These are phyloP conservation scores for Lentinula boryana DNA, from an alignment of 768 basidiomycete genomes.

Conservation along the genomic window DNA sequence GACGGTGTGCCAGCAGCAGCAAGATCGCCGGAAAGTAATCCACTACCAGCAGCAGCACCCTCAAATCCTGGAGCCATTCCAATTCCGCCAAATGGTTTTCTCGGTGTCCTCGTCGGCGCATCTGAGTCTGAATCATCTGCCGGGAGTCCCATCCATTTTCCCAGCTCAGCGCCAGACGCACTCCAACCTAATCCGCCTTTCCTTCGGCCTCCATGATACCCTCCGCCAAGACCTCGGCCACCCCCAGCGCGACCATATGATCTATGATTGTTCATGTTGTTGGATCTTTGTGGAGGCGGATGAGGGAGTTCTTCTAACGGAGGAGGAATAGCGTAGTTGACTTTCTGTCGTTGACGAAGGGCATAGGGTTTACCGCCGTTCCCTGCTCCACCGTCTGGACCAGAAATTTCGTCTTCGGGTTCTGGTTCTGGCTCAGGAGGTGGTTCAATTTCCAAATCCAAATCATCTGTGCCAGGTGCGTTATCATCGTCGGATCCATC, in stretches of 20 bases:
- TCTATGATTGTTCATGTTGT: slow-evolving; percentile 8
- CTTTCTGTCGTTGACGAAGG: slow-evolving; percentile 56
- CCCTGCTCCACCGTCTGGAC: not conserved
- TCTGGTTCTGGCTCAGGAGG: slow-evolving; percentile 26
- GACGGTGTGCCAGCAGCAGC: slow-evolving; percentile 76
- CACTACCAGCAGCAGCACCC: slow-evolving; percentile 47
- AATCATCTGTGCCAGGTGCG: slow-evolving; percentile 35
- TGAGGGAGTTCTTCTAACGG: slow-evolving; percentile 66
- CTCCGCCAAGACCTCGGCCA: slow-evolving; percentile 18
- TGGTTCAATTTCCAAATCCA: slow-evolving; percentile 33
- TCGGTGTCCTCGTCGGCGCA: slow-evolving; percentile 53
- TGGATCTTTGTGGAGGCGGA: slow-evolving; percentile 31
- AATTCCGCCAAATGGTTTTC: slow-evolving; percentile 53
- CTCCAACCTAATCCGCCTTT: slow-evolving; percentile 68
- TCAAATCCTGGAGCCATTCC: slow-evolving; percentile 40
- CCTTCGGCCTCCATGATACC: slow-evolving; percentile 24
- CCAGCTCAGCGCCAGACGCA: slow-evolving; percentile 69
- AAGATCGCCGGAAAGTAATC: slow-evolving; percentile 59
- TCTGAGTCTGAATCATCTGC: slow-evolving; percentile 80
- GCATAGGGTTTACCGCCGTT: slow-evolving; percentile 50
- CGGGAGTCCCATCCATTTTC: slow-evolving; percentile 72
- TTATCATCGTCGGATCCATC: slow-evolving; percentile 44
- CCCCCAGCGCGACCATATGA: slow-evolving; percentile 10
- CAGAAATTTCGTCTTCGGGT: slow-evolving; percentile 33
- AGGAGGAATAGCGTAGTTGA: slow-evolving; percentile 81